Evolutionary conservation across 805 yeast genomes (phyloP), one percentile per base, ranked within the genome.

Genomic region (Candida ascalaphidarum): DNA sequence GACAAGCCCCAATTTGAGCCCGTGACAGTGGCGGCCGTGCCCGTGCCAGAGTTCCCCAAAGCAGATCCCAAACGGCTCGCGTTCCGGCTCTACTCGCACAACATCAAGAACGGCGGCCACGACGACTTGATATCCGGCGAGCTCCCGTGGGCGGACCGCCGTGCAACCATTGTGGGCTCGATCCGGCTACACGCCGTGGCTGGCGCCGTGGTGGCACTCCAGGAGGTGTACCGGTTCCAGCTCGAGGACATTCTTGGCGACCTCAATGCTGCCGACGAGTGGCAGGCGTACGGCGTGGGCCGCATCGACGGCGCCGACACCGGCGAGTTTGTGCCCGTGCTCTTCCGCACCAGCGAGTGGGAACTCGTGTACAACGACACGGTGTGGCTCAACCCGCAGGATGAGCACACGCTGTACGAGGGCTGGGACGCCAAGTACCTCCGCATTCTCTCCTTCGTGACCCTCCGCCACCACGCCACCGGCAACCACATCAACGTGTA

Each of bases 71-170:
- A n/a, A n/a, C 39, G 48, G 4, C 18, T 54, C 3, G 29, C 23
- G n/a, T 49, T 57, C 34, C 41, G 64, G 13, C 36, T 57, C n/a
- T 57, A 57, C 32, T 48, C 60, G 9, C 62, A 57, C 29, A 57
- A 57, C 38, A 41, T 57, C 30, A 55, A 52, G 23, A 54, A 49
- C 31, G 60, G 55, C 6, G 52, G 46, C 14, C 46, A 43, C 30
- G 37, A 31, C 6, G 27, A 24, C 7, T 35, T 51, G 4, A 50
- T 28, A 11, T 31, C 39, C 1, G 58, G 54, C 9, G 61, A 55
- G 35, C 36, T 29, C 19, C 36, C 42, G 14, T 55, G 61, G 61
- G 22, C 25, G 2, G 30, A 37, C 11, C 31, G 61, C 13, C 32
- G 31, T 20, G 35, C 36, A 17, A 36, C 31, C 29, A 32, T 43